Evolutionary conservation across 1,284 basidiomycete species (phyloP), one percentile per base, ranked within the genome.

Genomic region (Cutaneotrichosporon sp.): DNA sequence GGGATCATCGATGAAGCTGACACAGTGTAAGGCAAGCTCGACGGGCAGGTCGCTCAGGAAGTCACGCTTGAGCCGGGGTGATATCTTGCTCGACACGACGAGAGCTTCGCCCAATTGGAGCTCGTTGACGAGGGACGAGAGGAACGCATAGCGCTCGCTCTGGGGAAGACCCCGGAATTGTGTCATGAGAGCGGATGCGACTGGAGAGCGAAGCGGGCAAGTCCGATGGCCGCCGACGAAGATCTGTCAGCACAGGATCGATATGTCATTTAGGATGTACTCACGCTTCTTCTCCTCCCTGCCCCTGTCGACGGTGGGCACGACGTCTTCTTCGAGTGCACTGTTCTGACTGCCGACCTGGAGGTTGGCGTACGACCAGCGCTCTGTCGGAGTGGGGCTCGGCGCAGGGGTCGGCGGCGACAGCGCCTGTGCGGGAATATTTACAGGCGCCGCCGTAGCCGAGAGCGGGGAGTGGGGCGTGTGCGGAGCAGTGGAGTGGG

Each of bases 51-150:
- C 83, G 5, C 79, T 76, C 22, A 97, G 78, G 68, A 94, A 93
- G 70, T 97, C 92, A 6, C 89, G 83, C 66, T 88, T 87, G 61
- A 97, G 82, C 27, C 87, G 80, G 0, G 90, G 88, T 0, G 84
- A 79, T 68, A 97, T 86, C 49, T 77, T 71, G 20, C 75, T 80
- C 0, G 87, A 87, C 51, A 96, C 79, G 67, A 86, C 87, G 14
- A 88, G 79, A 12, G 96, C 83, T 65, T 96, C 90, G 9, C 82
- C 77, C 3, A 85, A 80, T 2, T 82, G 81, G 62, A 89, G 85
- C 41, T 83, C 79, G 37, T 77, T 72, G 8, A 91, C 77, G 35
- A 92, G 75, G 2, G 81, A 72, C 14, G 80, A 68, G 37, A 93
- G 80, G 61, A 85, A 84, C 35, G 79, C 77, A 58, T 81, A 80